A percentile compares a stretch with the other conserved stretches of the same genome.
These are phyloP conservation scores for Ceratocystis smalleyi DNA, from an alignment of 2,329 filamentous ascomycete genomes.

Conservation along the genomic window DNA sequence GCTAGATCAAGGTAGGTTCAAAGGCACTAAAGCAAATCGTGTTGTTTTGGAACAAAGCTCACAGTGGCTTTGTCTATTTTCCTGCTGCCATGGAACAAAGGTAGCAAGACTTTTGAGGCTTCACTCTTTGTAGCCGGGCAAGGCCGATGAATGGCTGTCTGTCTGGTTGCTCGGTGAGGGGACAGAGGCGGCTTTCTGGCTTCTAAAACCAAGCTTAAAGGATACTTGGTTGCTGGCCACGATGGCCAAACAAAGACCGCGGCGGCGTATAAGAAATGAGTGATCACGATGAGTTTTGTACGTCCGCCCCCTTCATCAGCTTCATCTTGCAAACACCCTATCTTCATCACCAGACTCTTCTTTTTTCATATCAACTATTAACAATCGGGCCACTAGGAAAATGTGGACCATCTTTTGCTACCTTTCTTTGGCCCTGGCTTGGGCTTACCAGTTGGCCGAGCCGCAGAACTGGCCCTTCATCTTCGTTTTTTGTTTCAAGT, in stretches of 20 bases:
- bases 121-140: neutral
- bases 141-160: neutral
- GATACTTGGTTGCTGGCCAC: neutral
- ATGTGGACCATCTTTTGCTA: neutral
- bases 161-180: neutral
- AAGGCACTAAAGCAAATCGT: neutral
- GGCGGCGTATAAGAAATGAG: neutral
- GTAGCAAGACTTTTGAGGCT: neutral
- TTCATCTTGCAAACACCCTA: neutral
- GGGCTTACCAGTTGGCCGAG: neutral
- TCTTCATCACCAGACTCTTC: neutral
- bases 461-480: constrained; percentile 7
- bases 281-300: neutral
- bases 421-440: neutral
- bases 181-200: neutral
- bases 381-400: neutral
- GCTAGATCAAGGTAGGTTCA: neutral
- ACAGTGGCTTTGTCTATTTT: neutral
- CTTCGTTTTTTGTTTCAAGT: constrained; percentile 26
- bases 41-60: neutral
- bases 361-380: neutral
- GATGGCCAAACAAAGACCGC: neutral
- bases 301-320: neutral
- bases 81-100: neutral
- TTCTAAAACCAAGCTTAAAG: neutral